These are phyloP conservation scores for Torrubiella hemipterigena DNA, from an alignment of 2,329 filamentous ascomycete species.

Conservation along the genomic window DNA sequence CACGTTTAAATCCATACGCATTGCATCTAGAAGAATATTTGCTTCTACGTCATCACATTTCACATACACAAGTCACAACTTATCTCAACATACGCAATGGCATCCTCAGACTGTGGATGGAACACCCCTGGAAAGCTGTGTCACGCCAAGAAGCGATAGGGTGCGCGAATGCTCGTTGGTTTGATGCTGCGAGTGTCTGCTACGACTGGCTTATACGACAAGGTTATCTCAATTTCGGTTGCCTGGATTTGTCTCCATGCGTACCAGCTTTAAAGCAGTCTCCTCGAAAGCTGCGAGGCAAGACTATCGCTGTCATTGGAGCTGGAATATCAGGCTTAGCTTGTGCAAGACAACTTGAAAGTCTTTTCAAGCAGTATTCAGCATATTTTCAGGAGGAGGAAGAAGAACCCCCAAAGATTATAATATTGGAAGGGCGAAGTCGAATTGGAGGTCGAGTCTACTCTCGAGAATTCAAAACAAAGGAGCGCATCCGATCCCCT, in stretches of 20 bases:
- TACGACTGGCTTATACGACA: constrained; percentile 86
- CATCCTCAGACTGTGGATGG: constrained; percentile 80
- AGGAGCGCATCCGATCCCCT: constrained; percentile 35
- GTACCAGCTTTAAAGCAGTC: constrained; percentile 20
- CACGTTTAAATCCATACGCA: constrained; percentile 78
- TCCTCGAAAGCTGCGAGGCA: constrained; percentile 27
- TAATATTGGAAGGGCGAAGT: constrained; percentile 77
- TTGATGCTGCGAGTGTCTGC: constrained; percentile 75
- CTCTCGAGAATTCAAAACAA: constrained; percentile 58
- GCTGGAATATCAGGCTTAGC: constrained; percentile 91
- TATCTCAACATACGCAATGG: constrained; percentile 96
- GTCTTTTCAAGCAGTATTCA: constrained; percentile 70
- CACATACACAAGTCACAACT: constrained; percentile 78
- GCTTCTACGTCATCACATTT: constrained; percentile 70
- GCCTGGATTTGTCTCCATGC: constrained; percentile 56
- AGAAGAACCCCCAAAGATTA: constrained; percentile 59
- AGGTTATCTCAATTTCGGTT: constrained; percentile 96
- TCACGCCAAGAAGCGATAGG: constrained; percentile 78
- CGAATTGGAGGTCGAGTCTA: constrained; percentile 89
- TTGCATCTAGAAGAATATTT: constrained; percentile 76
- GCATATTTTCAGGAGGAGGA: constrained; percentile 52
- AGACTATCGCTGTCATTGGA: constrained; percentile 75
- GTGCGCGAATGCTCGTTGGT: constrained; percentile 81
- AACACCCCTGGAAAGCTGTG: constrained; percentile 73
- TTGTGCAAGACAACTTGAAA: constrained; percentile 82